These are phyloP conservation scores for Rubus idaeus DNA, from an alignment of 306 rosid species.

Conservation along the genomic window DNA sequence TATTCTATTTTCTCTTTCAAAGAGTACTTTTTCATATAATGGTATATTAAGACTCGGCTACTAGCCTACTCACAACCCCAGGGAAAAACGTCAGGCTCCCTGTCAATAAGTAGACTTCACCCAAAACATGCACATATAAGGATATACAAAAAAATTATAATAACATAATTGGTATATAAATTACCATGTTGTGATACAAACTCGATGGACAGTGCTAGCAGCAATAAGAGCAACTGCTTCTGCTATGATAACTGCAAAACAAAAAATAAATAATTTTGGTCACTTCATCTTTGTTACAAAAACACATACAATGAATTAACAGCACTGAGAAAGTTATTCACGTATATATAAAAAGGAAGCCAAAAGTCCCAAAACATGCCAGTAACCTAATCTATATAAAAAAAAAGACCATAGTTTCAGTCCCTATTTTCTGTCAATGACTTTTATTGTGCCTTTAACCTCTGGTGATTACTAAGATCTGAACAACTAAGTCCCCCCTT, in stretches of 20 bases:
- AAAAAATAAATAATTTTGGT: background rate
- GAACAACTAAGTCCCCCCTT: background rate
- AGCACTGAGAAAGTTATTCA: background rate
- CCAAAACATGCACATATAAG: background rate
- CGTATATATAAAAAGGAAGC: too few species aligned
- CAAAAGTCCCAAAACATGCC: background rate
- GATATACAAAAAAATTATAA: background rate
- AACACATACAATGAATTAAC: too few species aligned
- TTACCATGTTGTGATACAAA: conserved; percentile 94
- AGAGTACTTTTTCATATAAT: background rate
- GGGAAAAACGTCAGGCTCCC: background rate
- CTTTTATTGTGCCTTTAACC: background rate
- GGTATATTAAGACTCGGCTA: background rate
- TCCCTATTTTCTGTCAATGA: background rate
- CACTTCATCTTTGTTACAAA: background rate
- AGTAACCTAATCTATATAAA: background rate
- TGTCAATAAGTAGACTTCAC: background rate
- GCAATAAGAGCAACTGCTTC: conserved; percentile 82
- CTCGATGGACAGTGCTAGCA: conserved; percentile 88
- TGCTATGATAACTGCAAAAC: conserved; percentile 66
- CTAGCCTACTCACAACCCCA: background rate
- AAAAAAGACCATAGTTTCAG: background rate
- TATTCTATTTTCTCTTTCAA: background rate
- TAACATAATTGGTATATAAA: background rate
- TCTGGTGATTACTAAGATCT: background rate